A percentile compares a stretch with the other conserved stretches of the same genome.
These are phyloP conservation scores for Chrysophaeum taylorii DNA, from an alignment of 352 stramenopile genomes.

Conservation along the genomic window DNA sequence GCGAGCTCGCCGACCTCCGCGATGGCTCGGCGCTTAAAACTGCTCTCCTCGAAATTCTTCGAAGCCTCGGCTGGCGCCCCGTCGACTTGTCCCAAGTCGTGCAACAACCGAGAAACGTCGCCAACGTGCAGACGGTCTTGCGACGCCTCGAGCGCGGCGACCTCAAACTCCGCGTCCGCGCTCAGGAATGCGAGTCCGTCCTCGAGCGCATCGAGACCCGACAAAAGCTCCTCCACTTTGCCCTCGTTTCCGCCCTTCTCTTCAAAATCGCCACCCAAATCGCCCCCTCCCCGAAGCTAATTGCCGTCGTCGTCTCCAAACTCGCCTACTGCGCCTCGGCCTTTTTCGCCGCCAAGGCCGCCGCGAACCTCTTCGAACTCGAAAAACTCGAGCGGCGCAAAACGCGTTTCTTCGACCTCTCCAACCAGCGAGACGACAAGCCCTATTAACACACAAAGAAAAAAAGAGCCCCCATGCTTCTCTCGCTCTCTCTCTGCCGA, in stretches of 20 bases:
- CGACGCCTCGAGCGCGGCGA: conserved; percentile 58
- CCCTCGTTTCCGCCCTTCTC: background rate
- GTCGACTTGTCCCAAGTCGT: conserved; percentile 60
- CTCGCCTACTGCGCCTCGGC: no score
- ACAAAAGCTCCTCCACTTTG: conserved; percentile 26
- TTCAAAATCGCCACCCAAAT: no score
- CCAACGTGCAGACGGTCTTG: conserved; percentile 44
- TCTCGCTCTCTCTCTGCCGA: no score
- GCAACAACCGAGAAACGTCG: conserved; percentile 50
- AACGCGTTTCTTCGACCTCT: no score
- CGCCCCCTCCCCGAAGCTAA: no score
- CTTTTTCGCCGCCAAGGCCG: no score
- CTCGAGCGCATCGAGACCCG: conserved; percentile 55
- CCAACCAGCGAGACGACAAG: no score
- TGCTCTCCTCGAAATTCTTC: conserved; percentile 24
- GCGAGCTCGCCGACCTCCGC: conserved; percentile 69
- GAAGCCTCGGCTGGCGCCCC: conserved; percentile 40
- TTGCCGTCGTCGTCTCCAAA: background rate
- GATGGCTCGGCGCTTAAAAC: conserved; percentile 60
- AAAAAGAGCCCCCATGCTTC: no score
- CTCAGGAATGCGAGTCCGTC: conserved; percentile 59
- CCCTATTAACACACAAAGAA: no score
- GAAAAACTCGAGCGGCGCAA: no score
- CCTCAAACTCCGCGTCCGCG: conserved; percentile 62
- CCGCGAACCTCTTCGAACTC: no score